Conservation (phyloP, 2,329 filamentous ascomycete genomes). For the Claviceps sp. region DNA sequence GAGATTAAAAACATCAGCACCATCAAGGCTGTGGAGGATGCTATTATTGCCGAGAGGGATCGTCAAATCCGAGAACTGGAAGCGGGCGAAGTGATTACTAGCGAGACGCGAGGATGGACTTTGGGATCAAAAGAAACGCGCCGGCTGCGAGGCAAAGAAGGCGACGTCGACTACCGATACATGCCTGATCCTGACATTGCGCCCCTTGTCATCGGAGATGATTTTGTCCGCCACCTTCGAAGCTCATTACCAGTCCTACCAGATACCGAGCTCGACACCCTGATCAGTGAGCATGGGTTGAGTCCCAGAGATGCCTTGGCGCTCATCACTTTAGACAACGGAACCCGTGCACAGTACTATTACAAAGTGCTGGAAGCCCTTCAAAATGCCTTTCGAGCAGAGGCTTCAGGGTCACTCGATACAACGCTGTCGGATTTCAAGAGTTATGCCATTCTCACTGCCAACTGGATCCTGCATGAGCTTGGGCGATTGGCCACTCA, state of each 20-base stretch:
- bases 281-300: slow-evolving; percentile 53
- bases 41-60: slow-evolving; percentile 80
- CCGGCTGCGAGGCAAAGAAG: slow-evolving; percentile 79
- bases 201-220: slow-evolving; percentile 60
- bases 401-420: slow-evolving; percentile 5
- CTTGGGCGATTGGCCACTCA: slow-evolving; percentile 54
- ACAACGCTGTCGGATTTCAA: slow-evolving; percentile 15
- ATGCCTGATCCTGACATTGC: slow-evolving; percentile 93
- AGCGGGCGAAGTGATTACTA: slow-evolving; percentile 57
- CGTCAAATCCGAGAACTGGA: slow-evolving; percentile 75
- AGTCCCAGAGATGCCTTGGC: slow-evolving; percentile 73
- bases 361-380: slow-evolving; percentile 47
- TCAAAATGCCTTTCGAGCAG: slow-evolving; percentile 15
- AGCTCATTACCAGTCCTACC: slow-evolving; percentile 56
- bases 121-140: slow-evolving; percentile 72
- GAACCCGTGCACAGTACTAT: slow-evolving; percentile 71
- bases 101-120: slow-evolving; percentile 89
- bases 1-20: slow-evolving; percentile 97
- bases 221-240: slow-evolving; percentile 53
- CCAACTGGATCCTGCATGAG: slow-evolving; percentile 63
- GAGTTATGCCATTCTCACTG: slow-evolving; percentile 32
- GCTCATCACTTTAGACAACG: slow-evolving; percentile 63
- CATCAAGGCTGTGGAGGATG: slow-evolving; percentile 89
- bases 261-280: slow-evolving; percentile 51
- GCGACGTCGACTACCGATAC: slow-evolving; percentile 93